Base-by-base conservation (phyloP, 2,329 filamentous ascomycete genomes). In the Rhynchosporium secalis region DNA sequence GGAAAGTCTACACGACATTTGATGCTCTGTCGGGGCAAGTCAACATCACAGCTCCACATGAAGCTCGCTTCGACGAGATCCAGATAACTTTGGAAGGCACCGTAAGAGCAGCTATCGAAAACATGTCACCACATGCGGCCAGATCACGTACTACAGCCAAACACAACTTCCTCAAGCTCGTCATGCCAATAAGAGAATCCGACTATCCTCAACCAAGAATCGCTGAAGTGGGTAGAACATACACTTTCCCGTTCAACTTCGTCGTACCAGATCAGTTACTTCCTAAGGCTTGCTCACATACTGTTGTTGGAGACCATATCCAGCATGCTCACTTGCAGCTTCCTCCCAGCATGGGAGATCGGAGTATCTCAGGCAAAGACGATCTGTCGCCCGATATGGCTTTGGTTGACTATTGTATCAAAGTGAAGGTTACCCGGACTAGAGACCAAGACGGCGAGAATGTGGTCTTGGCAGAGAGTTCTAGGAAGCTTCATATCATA, bases 241-340 rank as follows among this genome's bases (percentile, higher is more conserved):
- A 73, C 47, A 68, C 56, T 5, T 73, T 73, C 29, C 67, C 70
- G 2, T 73, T 71, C 66, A 71, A 74, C 62, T 75, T 75, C 60
- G 72, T 72, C 10, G 65, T 75, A 47, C 73, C 73, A 1, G 65
- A 71, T 13, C 71, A 68, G 26, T 66, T 75, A 8, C 69, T 74
- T 33, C 72, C 72, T 1, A 63, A 64, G 47, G 67, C 69, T 13
- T 75, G 73, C 58, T 56, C 61, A 3, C 73, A 75, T 54, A 51
- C 56, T 1, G 56, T 60, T 28, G 52, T 51, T n/a, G 29, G 63
- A 1, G 68, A 70, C 2, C 70, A 72, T 57, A 69, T 75, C n/a
- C 68, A 70, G 15, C 49, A 71, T 4, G 71, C 69, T 20, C 73
- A 75, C 63, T 48, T 73, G 3, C 69, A 71, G 47, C 65, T 73